Conservation (phyloP, 148 eudicot genomes). For the Amaranthus hypochondriacus region DNA sequence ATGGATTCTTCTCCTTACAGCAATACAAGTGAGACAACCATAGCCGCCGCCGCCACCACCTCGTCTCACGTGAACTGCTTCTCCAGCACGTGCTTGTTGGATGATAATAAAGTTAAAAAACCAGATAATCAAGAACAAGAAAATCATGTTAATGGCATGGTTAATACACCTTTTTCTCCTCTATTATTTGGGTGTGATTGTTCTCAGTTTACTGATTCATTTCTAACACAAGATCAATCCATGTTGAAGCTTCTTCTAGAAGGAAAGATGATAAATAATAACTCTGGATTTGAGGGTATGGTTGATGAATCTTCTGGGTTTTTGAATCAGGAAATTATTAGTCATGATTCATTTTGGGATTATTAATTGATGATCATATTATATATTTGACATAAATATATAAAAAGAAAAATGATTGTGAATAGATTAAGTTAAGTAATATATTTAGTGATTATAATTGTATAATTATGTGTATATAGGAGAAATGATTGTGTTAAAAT, state of each 20-base stretch:
- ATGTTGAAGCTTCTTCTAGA: conserved; percentile 40
- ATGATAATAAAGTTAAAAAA: conserved; percentile 14
- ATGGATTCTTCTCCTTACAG: conserved; percentile 41
- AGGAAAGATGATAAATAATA: conserved; percentile 16
- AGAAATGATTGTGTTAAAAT: no score
- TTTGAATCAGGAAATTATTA: conserved; percentile 28
- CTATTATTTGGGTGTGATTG: no score
- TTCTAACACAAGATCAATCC: conserved; percentile 40
- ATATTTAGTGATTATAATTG: no score
- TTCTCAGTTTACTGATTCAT: conserved; percentile 27
- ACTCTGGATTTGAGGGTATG: no score
- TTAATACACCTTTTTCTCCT: neutral
- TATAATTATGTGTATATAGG: no score
- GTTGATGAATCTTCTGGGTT: neutral
- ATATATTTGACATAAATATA: neutral
- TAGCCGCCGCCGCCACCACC: neutral
- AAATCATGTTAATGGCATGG: neutral
- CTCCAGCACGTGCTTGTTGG: conserved; percentile 40
- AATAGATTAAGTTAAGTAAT: no score
- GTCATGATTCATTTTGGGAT: conserved; percentile 47
- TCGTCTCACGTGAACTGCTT: conserved; percentile 56
- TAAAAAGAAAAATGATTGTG: no score
- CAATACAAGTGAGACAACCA: conserved; percentile 23
- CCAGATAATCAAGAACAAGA: neutral
- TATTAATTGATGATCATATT: conserved; percentile 19